A percentile compares a stretch with the other conserved stretches of the same genome.
phyloP scores from a whole-genome alignment of 192 early-diverging fungal genomes.

The Dispira parvispora region DNA sequence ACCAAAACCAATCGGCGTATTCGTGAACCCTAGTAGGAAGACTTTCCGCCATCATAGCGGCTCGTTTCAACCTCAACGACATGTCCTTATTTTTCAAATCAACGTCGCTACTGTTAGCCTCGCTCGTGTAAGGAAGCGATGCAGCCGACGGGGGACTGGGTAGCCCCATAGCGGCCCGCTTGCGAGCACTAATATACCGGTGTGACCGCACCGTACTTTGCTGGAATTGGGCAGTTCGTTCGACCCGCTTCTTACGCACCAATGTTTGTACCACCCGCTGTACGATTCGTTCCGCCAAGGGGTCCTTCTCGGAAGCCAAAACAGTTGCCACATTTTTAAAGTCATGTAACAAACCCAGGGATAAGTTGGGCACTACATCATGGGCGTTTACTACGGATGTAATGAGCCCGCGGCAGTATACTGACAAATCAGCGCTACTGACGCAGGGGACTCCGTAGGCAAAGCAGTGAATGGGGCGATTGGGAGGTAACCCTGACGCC shows the following conservation, averaged over 20 bases:
- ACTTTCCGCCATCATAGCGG: too few species aligned
- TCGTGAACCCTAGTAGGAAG: slow-evolving; percentile 14
- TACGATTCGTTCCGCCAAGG: slow-evolving; percentile 46
- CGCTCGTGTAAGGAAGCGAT: not conserved
- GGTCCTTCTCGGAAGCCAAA: slow-evolving; percentile 34
- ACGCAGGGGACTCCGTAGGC: slow-evolving; percentile 72
- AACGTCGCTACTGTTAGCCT: not conserved
- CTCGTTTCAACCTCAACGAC: too few species aligned
- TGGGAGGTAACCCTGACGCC: slow-evolving; percentile 42
- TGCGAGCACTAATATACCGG: slow-evolving; percentile 2
- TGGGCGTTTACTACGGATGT: slow-evolving; percentile 68
- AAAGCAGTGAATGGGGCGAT: slow-evolving; percentile 67
- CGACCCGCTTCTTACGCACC: slow-evolving; percentile 2
- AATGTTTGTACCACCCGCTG: slow-evolving; percentile 29
- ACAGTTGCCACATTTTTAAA: slow-evolving; percentile 52
- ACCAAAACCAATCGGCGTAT: slow-evolving; percentile 70
- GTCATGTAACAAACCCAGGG: slow-evolving; percentile 57
- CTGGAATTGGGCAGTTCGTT: not conserved
- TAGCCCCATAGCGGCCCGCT: not conserved
- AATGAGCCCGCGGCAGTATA: slow-evolving; percentile 49
- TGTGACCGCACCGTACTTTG: not conserved
- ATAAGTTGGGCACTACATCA: slow-evolving; percentile 62
- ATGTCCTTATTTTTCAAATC: not conserved
- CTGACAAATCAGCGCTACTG: slow-evolving; percentile 47
- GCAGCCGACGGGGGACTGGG: not conserved